Evolutionary conservation across 2,329 filamentous ascomycete species (phyloP).

Genomic region (Calonectria hawksworthii): DNA sequence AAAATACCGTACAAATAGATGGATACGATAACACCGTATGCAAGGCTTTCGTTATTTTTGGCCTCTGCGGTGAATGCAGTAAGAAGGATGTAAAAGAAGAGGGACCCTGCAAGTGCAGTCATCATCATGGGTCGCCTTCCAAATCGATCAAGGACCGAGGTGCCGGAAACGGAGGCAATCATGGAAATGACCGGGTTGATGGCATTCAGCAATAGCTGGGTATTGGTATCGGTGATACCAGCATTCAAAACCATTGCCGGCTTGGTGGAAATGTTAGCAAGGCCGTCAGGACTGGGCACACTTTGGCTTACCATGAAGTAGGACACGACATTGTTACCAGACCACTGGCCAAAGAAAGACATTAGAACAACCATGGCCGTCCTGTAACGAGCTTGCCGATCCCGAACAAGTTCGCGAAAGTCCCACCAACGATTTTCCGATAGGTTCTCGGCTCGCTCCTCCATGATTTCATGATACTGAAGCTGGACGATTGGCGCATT

Average conservation of each 20-base stretch:
- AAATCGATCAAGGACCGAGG: conserved; percentile 62
- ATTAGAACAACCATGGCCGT: conserved; percentile 53
- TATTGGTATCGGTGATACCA: conserved; percentile 56
- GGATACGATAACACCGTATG: conserved; percentile 66
- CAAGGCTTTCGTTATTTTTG: conserved; percentile 48
- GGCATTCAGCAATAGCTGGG: conserved; percentile 64
- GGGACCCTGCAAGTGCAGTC: conserved; percentile 61
- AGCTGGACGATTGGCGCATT: conserved; percentile 61
- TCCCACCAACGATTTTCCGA: conserved; percentile 56
- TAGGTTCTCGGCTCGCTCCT: conserved; percentile 49
- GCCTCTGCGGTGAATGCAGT: conserved; percentile 54
- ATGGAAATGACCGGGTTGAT: conserved; percentile 65
- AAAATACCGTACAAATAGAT: conserved; percentile 50
- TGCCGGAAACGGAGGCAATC: conserved; percentile 62
- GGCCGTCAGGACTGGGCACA: not conserved
- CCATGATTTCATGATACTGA: conserved; percentile 47
- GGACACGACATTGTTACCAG: conserved; percentile 56
- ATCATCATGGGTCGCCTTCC: conserved; percentile 66
- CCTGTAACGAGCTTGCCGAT: conserved; percentile 54
- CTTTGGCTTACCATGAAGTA: conserved; percentile 58
- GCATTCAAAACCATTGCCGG: conserved; percentile 62
- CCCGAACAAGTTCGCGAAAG: conserved; percentile 59
- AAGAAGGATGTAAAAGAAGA: conserved; percentile 64
- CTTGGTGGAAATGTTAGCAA: not conserved
- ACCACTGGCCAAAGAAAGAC: conserved; percentile 61